Evolutionary conservation across 2,329 filamentous ascomycete genomes (phyloP).

Genomic region (Chaetomiaceae sp.): DNA sequence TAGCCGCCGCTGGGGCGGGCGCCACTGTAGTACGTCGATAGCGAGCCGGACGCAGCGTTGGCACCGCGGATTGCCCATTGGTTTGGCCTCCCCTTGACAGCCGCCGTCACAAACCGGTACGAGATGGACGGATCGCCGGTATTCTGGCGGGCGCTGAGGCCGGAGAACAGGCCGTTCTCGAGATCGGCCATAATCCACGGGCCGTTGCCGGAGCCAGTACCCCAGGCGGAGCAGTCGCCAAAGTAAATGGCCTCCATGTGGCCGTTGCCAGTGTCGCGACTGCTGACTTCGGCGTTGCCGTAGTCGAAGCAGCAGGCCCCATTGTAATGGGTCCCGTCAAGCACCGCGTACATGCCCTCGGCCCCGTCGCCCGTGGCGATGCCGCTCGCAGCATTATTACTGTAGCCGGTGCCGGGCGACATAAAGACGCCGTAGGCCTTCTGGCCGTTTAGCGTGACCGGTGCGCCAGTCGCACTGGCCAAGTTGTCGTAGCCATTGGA

Average conservation of each 20-base stretch:
- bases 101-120: conserved; percentile 52
- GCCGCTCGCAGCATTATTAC: conserved; percentile 51
- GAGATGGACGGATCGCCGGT: conserved; percentile 48
- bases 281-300: conserved; percentile 53
- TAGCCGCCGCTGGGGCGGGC: conserved; percentile 51
- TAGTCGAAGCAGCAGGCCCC: conserved; percentile 40
- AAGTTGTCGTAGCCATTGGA: conserved; percentile 55
- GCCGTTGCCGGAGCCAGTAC: conserved; percentile 52
- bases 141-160: conserved; percentile 43
- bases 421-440: conserved; percentile 63
- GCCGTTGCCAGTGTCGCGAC: conserved; percentile 52
- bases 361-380: conserved; percentile 51
- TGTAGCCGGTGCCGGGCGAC: conserved; percentile 58
- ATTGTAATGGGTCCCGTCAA: conserved; percentile 58
- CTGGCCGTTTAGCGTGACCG: conserved; percentile 55
- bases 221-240: conserved; percentile 52
- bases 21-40: conserved; percentile 58
- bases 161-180: conserved; percentile 63
- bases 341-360: conserved; percentile 57
- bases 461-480: conserved; percentile 55
- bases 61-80: conserved; percentile 57
- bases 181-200: conserved; percentile 68
- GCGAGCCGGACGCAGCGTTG: conserved; percentile 48
- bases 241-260: conserved; percentile 69
- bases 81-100: conserved; percentile 53